Conservation (phyloP, 1,284 basidiomycete genomes). For the Hymenochaete sp. region DNA sequence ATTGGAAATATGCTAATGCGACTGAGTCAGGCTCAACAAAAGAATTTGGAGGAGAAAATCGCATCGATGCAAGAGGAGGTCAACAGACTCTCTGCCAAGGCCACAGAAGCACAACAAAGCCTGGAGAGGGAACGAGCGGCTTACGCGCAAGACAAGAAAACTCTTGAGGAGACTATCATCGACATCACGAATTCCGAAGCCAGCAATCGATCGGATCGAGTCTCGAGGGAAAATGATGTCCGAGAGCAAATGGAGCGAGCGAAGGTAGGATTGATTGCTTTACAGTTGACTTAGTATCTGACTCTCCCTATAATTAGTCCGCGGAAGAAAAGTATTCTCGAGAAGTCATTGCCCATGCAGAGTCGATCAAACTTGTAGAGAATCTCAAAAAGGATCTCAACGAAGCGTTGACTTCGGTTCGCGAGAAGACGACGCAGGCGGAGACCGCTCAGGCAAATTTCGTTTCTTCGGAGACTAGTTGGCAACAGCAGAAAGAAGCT, state of each 20-base stretch:
- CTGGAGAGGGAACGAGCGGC: conserved; percentile 58
- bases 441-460: conserved; percentile 74
- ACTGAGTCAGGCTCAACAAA: conserved; percentile 51
- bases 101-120: conserved; percentile 51
- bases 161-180: conserved; percentile 67
- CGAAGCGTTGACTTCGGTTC: conserved; percentile 39
- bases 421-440: conserved; percentile 49
- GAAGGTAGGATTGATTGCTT: conserved; percentile 36
- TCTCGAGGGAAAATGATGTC: conserved; percentile 54
- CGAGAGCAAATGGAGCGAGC: conserved; percentile 59
- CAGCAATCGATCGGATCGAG: conserved; percentile 53
- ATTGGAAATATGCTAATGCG: conserved; percentile 7
- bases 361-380: conserved; percentile 67
- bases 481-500: conserved; percentile 68
- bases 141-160: conserved; percentile 73
- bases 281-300: neutral
- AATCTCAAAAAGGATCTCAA: conserved; percentile 56
- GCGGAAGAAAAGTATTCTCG: conserved; percentile 76
- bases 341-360: conserved; percentile 77
- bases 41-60: conserved; percentile 56
- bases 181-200: conserved; percentile 66
- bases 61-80: conserved; percentile 50
- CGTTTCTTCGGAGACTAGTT: conserved; percentile 62
- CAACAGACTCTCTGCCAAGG: conserved; percentile 39
- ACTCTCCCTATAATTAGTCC: conserved; percentile 34